Evolutionary conservation across 495 filamentous ascomycete genomes (phyloP).

Genomic region (Staphylotrichum tortipilum): DNA sequence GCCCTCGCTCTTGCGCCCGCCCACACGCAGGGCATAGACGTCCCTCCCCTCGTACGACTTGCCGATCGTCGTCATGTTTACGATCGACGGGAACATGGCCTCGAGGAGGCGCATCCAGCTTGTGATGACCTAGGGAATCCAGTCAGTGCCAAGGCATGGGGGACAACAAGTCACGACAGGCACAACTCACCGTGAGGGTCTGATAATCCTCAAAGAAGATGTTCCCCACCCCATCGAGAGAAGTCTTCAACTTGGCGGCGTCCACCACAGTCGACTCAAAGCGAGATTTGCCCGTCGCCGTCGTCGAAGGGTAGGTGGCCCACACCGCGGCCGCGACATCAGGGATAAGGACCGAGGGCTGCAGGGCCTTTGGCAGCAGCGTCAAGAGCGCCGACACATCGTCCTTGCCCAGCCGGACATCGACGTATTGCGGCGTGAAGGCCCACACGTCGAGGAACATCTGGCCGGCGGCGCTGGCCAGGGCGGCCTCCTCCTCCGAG

Average conservation of each 20-base stretch:
- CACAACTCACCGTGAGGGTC: conserved; percentile 61
- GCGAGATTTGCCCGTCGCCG: conserved; percentile 3
- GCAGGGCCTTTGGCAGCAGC: conserved; percentile 67
- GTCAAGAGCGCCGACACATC: conserved; percentile 76
- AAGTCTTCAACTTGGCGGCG: conserved; percentile 27
- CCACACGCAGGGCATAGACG: conserved; percentile 75
- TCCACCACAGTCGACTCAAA: conserved; percentile 15
- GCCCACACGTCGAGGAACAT: conserved; percentile 88
- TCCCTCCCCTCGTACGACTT: conserved; percentile 76
- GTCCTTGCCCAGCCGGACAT: conserved; percentile 70
- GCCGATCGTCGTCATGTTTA: conserved; percentile 65
- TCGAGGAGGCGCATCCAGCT: conserved; percentile 87
- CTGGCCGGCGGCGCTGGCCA: conserved; percentile 64
- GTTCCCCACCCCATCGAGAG: conserved; percentile 42
- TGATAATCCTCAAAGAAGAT: conserved; percentile 87
- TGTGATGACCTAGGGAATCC: conserved; percentile 25
- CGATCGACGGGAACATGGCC: conserved; percentile 78
- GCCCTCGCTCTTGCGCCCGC: conserved; percentile 43
- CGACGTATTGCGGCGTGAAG: conserved; percentile 73
- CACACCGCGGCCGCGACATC: conserved; percentile 70
- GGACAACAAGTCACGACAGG: background rate
- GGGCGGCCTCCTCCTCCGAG: conserved; percentile 57
- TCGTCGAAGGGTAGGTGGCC: conserved; percentile 59
- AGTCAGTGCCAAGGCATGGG: background rate
- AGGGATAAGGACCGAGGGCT: conserved; percentile 70